A percentile compares a stretch with the other conserved stretches of the same genome.
These are phyloP conservation scores for Davidsoniella neocaledoniae DNA, from an alignment of 2,329 filamentous ascomycete genomes.

Conservation along the genomic window DNA sequence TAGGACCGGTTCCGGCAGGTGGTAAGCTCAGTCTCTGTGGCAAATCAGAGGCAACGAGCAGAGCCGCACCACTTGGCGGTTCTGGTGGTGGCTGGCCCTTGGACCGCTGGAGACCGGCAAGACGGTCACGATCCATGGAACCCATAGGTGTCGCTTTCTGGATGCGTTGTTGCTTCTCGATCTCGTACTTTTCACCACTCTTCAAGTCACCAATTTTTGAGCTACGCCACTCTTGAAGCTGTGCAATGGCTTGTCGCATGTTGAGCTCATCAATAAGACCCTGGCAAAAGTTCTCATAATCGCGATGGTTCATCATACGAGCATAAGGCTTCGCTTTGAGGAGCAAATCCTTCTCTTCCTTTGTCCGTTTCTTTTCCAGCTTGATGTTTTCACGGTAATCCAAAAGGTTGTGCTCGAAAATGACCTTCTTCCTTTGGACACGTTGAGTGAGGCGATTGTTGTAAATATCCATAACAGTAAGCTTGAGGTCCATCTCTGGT, in stretches of 20 bases:
- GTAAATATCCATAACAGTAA: conserved; percentile 97
- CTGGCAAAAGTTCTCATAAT: conserved; percentile 74
- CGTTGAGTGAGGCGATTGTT: conserved; percentile 80
- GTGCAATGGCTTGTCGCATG: conserved; percentile 70
- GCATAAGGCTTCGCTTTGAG: conserved; percentile 94
- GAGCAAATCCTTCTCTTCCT: conserved; percentile 80
- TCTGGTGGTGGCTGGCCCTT: conserved; percentile 52
- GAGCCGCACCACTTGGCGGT: conserved; percentile 55
- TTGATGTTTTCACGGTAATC: conserved; percentile 88
- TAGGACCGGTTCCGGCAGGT: conserved; percentile 15
- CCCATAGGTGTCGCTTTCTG: conserved; percentile 57
- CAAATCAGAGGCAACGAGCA: conserved; percentile 64
- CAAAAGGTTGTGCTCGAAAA: conserved; percentile 86
- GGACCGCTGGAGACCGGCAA: conserved; percentile 54
- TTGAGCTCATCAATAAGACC: conserved; percentile 85
- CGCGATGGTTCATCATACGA: conserved; percentile 85
- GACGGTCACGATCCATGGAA: conserved; percentile 64
- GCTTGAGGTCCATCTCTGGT: conserved; percentile 91
- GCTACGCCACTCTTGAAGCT: conserved; percentile 86
- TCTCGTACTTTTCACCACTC: conserved; percentile 81
- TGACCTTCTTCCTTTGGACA: conserved; percentile 86
- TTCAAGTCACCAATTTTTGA: conserved; percentile 71
- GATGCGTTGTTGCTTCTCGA: conserved; percentile 63
- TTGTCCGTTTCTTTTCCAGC: conserved; percentile 83
- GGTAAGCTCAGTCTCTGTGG: conserved; percentile 37